Evolutionary conservation across 2,329 filamentous ascomycete genomes (phyloP), one percentile per base, ranked within the genome.

Genomic region (Colletotrichum simmondsii): DNA sequence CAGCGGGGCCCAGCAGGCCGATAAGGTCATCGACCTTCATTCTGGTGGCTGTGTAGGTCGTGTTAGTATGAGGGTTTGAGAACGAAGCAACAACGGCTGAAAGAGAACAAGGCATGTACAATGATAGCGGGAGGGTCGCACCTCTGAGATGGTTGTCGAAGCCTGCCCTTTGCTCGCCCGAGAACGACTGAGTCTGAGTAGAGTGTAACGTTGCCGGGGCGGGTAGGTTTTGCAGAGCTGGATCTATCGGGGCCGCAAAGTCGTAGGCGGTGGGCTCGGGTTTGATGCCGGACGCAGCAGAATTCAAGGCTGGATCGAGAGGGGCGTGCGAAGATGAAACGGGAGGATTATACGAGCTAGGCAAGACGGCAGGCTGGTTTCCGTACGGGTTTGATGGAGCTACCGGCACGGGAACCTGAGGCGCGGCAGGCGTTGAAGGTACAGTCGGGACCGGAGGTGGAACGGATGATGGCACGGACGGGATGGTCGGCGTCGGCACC

Each of bases 21-120:
- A 95, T 91, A 54, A 97, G 90, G 77, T 95, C 92, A 81, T 92
- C 90, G 78, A 97, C 91, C 79, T 89, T 91, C 83, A 95, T 92
- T 80, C 88, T 91, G 83, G 89, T 90, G 81, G 87, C 89, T 90
- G 81, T 75, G 81, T 74, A 74, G 77, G 75, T 78, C 78, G 79
- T 78, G 84, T 89, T 81, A 90, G 87, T 80, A 77, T 79, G 77
- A 76, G 75, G 79, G 74, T 77, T 72, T 75, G n/a, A 75, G 71
- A 77, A 75, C 73, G 76, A 65, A 68, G 60, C 60, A 28, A 72
- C 60, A 28, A 72, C 59, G 30, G 70, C 70, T 70, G 78, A 83
- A 82, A 77, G 81, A 77, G 76, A 77, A 84, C 60, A 69, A 72
- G 70, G 70, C 66, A 69, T 72, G 70, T 72, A 72, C 70, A 72